Evolutionary conservation across 1,284 basidiomycete species (phyloP).

Genomic region (Microbotryum lychnidis-dioicae): DNA sequence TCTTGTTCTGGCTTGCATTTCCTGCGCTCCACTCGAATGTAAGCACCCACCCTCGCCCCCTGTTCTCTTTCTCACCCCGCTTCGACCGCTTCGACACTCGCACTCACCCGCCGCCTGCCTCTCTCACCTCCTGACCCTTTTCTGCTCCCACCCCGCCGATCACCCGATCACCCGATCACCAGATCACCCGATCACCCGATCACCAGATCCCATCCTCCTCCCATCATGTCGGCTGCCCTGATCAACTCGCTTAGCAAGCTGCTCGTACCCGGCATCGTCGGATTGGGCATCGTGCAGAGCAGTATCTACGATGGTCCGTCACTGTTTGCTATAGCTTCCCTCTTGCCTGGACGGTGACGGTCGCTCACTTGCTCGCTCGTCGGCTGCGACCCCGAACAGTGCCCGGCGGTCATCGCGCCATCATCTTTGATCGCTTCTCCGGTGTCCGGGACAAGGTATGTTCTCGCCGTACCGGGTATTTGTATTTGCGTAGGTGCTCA

Average conservation of each 20-base stretch:
- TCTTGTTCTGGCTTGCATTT: too few relatives aligned
- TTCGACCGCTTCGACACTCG: too few relatives aligned
- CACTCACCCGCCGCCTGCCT: too few relatives aligned
- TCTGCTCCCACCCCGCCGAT: not conserved
- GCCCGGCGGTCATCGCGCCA: slow-evolving; percentile 53
- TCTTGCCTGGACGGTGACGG: not conserved
- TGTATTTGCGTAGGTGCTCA: too few relatives aligned
- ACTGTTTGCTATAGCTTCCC: not conserved
- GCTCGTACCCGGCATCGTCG: slow-evolving; percentile 62
- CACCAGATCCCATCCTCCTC: not conserved
- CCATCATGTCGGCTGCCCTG: slow-evolving; percentile 8
- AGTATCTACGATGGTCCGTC: slow-evolving; percentile 73
- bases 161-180: not conserved
- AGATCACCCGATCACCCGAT: not conserved
- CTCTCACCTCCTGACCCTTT: not conserved
- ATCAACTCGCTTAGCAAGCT: slow-evolving; percentile 20
- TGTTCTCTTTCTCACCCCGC: too few relatives aligned
- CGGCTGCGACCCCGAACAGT: slow-evolving; percentile 9
- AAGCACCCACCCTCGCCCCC: too few relatives aligned
- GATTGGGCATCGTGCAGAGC: slow-evolving; percentile 57
- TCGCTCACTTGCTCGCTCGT: not conserved
- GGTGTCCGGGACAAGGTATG: slow-evolving; percentile 65
- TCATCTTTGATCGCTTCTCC: slow-evolving; percentile 96
- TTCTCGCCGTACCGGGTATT: too few relatives aligned
- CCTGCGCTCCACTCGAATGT: too few relatives aligned